phyloP scores from a whole-genome alignment of 2,329 filamentous ascomycete genomes.

The Neofusicoccum laricinum region DNA sequence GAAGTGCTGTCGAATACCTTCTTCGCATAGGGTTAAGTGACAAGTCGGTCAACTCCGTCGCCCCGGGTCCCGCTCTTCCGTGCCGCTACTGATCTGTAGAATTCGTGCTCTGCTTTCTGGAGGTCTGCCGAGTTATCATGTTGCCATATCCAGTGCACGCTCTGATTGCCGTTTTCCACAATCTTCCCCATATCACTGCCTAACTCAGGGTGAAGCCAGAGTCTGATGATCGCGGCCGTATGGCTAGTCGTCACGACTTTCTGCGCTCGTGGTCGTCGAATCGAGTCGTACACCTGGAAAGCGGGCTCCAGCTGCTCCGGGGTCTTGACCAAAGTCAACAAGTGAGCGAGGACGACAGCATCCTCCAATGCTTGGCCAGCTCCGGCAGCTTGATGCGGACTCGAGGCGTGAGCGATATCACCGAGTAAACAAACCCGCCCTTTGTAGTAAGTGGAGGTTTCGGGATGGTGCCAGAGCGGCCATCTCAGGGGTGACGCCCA shows the following conservation, averaged over 20 bases:
- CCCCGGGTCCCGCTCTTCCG: not conserved
- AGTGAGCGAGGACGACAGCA: slow-evolving; percentile 42
- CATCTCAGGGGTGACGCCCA: slow-evolving; percentile 42
- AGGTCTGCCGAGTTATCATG: slow-evolving; percentile 26
- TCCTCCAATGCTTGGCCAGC: slow-evolving; percentile 58
- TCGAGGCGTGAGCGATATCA: slow-evolving; percentile 48
- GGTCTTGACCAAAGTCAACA: slow-evolving; percentile 28
- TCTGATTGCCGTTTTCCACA: slow-evolving; percentile 26
- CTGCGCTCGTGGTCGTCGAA: slow-evolving; percentile 18
- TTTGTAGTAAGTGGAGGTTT: slow-evolving; percentile 39
- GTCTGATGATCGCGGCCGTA: slow-evolving; percentile 39
- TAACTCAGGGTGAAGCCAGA: slow-evolving; percentile 29
- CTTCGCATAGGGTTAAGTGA: not conserved
- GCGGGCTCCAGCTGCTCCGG: slow-evolving; percentile 8
- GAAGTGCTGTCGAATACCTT: not conserved
- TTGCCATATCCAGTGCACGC: slow-evolving; percentile 42
- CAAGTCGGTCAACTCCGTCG: not conserved
- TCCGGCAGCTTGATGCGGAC: slow-evolving; percentile 55
- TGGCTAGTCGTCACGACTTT: slow-evolving; percentile 39
- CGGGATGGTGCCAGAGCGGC: slow-evolving; percentile 48
- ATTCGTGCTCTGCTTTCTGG: not conserved
- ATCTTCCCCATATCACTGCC: slow-evolving; percentile 36
- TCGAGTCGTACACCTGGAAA: slow-evolving; percentile 19
- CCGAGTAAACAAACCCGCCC: slow-evolving; percentile 46
- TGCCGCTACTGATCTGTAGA: not conserved